Conservation (phyloP, 495 filamentous ascomycete species). For the Daldinia vernicosa region DNA sequence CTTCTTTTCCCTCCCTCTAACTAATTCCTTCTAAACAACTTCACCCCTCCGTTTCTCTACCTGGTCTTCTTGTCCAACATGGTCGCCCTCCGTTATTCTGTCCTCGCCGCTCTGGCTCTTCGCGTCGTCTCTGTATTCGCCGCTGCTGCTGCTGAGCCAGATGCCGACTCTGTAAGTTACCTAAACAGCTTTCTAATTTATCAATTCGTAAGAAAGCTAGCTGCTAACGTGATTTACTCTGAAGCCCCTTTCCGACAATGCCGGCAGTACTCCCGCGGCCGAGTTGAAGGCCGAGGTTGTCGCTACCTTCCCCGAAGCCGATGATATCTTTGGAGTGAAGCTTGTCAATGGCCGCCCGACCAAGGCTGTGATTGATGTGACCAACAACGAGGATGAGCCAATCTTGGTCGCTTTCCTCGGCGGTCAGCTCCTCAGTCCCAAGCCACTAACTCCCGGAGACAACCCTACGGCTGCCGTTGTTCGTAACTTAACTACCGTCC, state of each 20-base stretch:
- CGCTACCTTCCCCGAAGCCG: slow-evolving; percentile 84
- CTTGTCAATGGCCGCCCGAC: slow-evolving; percentile 93
- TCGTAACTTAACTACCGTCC: slow-evolving; percentile 82
- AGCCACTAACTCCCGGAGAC: slow-evolving; percentile 57
- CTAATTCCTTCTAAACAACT: slow-evolving; percentile 10
- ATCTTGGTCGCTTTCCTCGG: slow-evolving; percentile 80
- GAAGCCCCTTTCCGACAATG: slow-evolving; percentile 47
- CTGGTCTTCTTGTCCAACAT: slow-evolving; percentile 58
- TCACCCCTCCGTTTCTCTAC: slow-evolving; percentile 13
- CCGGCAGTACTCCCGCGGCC: slow-evolving; percentile 58
- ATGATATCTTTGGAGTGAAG: slow-evolving; percentile 89
- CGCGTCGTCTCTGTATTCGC: slow-evolving; percentile 70
- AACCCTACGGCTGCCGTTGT: slow-evolving; percentile 66
- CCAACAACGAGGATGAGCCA: slow-evolving; percentile 82
- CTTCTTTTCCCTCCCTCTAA: not conserved
- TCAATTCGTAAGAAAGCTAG: not conserved
- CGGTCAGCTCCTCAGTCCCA: slow-evolving; percentile 73
- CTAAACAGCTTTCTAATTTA: not conserved
- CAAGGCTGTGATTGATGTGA: slow-evolving; percentile 78
- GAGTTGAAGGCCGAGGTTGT: slow-evolving; percentile 77
- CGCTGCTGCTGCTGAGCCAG: slow-evolving; percentile 57
- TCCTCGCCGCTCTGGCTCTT: slow-evolving; percentile 74
- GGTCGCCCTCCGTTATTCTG: slow-evolving; percentile 76
- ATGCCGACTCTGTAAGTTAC: slow-evolving; percentile 62
- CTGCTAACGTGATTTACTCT: slow-evolving; percentile 26